Conservation (phyloP, 306 rosid genomes). For the Corylus avellana region DNA sequence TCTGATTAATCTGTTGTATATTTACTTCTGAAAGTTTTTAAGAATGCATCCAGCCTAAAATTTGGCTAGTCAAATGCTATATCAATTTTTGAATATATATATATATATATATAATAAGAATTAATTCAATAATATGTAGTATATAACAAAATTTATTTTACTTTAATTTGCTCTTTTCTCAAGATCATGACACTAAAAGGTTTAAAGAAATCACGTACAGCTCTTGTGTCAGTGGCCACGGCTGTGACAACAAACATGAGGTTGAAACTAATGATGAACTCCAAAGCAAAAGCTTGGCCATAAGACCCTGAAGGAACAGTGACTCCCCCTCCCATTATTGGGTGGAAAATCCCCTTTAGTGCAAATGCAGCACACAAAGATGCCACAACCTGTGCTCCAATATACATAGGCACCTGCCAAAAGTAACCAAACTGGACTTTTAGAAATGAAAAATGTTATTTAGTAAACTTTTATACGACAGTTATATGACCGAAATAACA, state of each 20-base stretch:
- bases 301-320: conserved; percentile 74
- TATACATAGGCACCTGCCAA: conserved; percentile 72
- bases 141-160: not conserved
- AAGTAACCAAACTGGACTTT: not conserved
- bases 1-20: too few relatives aligned
- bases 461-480: too few relatives aligned
- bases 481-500: too few relatives aligned
- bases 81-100: too few relatives aligned
- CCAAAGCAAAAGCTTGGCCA: conserved; percentile 78
- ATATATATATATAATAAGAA: too few relatives aligned
- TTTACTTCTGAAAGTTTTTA: too few relatives aligned
- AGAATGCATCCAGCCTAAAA: too few relatives aligned
- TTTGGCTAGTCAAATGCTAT: too few relatives aligned
- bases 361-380: conserved; percentile 71
- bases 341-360: conserved; percentile 65
- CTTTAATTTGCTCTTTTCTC: too few relatives aligned
- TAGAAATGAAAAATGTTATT: not conserved
- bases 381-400: conserved; percentile 73
- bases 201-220: conserved; percentile 49
- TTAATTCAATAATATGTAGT: not conserved
- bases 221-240: conserved; percentile 86
- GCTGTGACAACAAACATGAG: conserved; percentile 98
- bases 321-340: conserved; percentile 80
- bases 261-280: conserved; percentile 74
- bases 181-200: not conserved